Percentiles rank a stretch among this genome's conserved stretches.
Conservation (phyloP, 306 rosid species). For the Cucumis hystrix region DNA sequence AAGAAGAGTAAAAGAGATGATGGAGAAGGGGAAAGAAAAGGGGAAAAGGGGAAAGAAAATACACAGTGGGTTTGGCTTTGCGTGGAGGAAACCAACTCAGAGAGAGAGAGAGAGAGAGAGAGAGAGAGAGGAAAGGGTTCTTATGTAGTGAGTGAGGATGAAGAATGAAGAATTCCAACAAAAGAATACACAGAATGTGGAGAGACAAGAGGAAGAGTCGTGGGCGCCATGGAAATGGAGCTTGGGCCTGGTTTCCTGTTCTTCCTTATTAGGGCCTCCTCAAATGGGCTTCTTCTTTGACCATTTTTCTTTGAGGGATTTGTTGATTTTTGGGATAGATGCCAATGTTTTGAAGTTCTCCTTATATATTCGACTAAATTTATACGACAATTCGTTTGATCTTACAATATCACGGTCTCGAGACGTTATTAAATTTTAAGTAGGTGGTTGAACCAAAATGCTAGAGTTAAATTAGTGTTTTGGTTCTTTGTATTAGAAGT, state of each 20-base stretch:
- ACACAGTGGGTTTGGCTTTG: constrained; percentile 19
- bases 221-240: background rate
- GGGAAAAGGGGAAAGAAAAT: background rate
- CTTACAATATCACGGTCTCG: too few relatives aligned
- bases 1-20: background rate
- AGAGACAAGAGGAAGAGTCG: background rate
- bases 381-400: too few relatives aligned
- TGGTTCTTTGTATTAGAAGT: background rate
- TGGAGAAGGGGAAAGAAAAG: background rate
- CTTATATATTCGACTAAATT: too few relatives aligned
- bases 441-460: too few relatives aligned
- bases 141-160: background rate
- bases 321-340: too few relatives aligned
- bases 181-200: background rate
- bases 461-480: background rate
- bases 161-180: constrained; percentile 4
- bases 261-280: background rate
- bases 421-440: too few relatives aligned
- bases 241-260: background rate
- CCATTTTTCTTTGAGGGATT: background rate
- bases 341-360: too few relatives aligned
- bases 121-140: background rate
- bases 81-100: constrained; percentile 47
- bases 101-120: constrained; percentile 6
- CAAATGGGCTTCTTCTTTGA: background rate